These are phyloP conservation scores for Dendrobium chrysotoxum DNA, from an alignment of 106 monocot genomes.

Conservation along the genomic window DNA sequence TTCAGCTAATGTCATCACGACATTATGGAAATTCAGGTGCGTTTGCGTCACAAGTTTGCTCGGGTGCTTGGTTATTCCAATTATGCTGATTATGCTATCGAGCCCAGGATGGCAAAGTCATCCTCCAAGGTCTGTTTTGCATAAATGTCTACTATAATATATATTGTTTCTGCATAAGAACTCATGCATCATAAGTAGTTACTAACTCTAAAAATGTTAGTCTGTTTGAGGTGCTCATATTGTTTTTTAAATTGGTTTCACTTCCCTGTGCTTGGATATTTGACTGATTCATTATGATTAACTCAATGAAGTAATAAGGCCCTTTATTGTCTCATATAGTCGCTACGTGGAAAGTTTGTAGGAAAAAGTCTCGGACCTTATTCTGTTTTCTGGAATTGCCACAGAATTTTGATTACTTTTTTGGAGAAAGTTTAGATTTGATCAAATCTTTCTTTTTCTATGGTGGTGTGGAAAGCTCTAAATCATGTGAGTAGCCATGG, in stretches of 20 bases:
- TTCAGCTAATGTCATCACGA: background rate
- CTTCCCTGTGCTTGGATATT: background rate
- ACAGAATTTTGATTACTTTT: background rate
- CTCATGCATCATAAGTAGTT: background rate
- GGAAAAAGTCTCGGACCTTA: background rate
- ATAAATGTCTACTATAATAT: background rate
- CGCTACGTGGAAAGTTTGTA: background rate
- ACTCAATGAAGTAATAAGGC: background rate
- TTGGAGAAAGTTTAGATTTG: background rate
- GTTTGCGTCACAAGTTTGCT: conserved; percentile 75
- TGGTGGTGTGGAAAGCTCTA: background rate
- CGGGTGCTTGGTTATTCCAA: conserved; percentile 79
- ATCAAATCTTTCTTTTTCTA: background rate
- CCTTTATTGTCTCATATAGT: background rate
- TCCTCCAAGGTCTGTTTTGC: conserved; percentile 61
- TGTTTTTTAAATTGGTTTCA: background rate
- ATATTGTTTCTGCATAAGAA: background rate
- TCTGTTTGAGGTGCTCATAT: background rate
- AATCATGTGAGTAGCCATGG: background rate
- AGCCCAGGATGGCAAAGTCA: conserved; percentile 75
- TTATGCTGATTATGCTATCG: conserved; percentile 80
- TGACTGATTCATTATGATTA: background rate
- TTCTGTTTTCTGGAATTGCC: background rate
- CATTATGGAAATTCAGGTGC: conserved; percentile 34
- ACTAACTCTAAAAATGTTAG: background rate